phyloP scores from a whole-genome alignment of 768 basidiomycete species.

The Saitozyma podzolica region DNA sequence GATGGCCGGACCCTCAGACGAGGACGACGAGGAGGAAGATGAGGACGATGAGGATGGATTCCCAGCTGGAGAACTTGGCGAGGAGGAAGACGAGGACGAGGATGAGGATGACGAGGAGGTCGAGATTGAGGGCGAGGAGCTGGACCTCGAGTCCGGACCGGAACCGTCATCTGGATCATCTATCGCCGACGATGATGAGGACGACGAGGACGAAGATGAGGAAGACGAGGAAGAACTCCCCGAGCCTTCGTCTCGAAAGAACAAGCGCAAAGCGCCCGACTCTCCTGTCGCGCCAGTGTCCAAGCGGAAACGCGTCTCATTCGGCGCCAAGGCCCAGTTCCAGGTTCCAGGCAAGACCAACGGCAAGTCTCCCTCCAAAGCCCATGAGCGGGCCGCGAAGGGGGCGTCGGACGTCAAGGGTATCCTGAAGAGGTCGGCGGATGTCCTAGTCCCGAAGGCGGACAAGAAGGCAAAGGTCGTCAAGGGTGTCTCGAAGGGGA shows the following conservation, averaged over 20 bases:
- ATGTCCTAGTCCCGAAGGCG: no score
- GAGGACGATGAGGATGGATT: slow-evolving; percentile 56
- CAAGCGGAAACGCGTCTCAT: slow-evolving; percentile 31
- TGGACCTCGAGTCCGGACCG: slow-evolving; percentile 37
- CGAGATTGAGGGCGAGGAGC: slow-evolving; percentile 32
- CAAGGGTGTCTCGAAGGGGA: slow-evolving; percentile 14
- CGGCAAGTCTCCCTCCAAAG: no score
- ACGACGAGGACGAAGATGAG: slow-evolving; percentile 28
- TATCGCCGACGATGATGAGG: slow-evolving; percentile 45
- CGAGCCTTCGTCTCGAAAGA: slow-evolving; percentile 9
- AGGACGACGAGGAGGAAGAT: slow-evolving; percentile 45
- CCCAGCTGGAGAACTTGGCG: slow-evolving; percentile 35
- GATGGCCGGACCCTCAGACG: slow-evolving; percentile 52
- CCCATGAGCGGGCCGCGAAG: neutral
- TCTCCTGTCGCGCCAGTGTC: slow-evolving; percentile 7
- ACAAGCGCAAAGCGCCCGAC: slow-evolving; percentile 18
- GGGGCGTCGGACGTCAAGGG: neutral
- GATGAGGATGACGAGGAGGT: slow-evolving; percentile 35
- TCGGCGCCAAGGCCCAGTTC: slow-evolving; percentile 18
- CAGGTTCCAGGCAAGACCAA: no score
- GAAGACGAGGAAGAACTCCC: neutral
- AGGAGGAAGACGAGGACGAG: slow-evolving; percentile 51
- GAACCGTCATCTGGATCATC: slow-evolving; percentile 48
- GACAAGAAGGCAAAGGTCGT: slow-evolving; percentile 5
- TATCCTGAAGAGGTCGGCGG: neutral